Conservation (phyloP, 2,329 filamentous ascomycete species). For the Botrytis squamosa region DNA sequence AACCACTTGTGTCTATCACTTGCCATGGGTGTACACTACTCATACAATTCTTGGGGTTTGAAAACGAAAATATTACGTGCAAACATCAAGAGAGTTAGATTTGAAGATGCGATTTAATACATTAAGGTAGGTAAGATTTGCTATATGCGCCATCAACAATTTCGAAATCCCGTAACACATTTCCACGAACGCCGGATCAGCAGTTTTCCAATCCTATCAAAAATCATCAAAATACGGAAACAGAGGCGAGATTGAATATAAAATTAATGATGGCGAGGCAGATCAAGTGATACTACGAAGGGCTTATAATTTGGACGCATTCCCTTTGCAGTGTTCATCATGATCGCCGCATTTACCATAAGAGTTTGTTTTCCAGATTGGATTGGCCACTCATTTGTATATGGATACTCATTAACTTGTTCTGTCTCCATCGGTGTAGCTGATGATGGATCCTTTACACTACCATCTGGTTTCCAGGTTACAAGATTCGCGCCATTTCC, state of each 20-base stretch:
- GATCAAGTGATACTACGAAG: slow-evolving; percentile 29
- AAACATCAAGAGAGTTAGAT: background rate
- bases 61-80: background rate
- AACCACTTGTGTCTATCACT: background rate
- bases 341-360: slow-evolving; percentile 60
- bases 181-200: background rate
- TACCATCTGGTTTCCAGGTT: slow-evolving; percentile 45
- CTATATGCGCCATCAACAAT: background rate
- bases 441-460: slow-evolving; percentile 38
- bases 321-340: slow-evolving; percentile 32
- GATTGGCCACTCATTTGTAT: slow-evolving; percentile 38
- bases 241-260: too few relatives aligned
- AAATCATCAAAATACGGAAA: background rate
- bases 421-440: slow-evolving; percentile 31
- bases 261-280: slow-evolving; percentile 7
- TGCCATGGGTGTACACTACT: background rate
- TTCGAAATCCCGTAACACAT: background rate
- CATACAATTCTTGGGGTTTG: fast-evolving
- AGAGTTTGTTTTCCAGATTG: slow-evolving; percentile 49
- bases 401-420: slow-evolving; percentile 44
- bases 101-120: background rate
- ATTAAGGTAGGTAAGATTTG: background rate
- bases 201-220: background rate
- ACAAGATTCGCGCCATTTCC: slow-evolving; percentile 56
- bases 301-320: slow-evolving; percentile 30